Evolutionary conservation across 1,139 yeast genomes (phyloP).

Genomic region (Debaryomyces psychrophilus): DNA sequence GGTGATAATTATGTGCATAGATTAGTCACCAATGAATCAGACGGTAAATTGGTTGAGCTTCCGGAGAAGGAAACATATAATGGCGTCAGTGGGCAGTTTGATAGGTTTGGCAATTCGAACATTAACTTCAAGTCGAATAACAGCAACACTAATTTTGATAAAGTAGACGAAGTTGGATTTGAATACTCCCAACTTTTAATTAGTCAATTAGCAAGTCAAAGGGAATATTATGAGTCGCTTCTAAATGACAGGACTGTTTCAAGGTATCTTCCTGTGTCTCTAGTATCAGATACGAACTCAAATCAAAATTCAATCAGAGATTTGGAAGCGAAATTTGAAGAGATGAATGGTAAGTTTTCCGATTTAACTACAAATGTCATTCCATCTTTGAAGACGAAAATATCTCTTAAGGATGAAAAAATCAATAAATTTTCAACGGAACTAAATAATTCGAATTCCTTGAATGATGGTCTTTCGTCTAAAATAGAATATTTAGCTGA

Average conservation of each 20-base stretch:
- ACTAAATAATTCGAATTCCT: slow-evolving; percentile 36
- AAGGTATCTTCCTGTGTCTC: slow-evolving; percentile 26
- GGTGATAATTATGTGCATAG: slow-evolving; percentile 92
- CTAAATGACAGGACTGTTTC: slow-evolving; percentile 45
- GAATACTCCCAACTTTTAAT: slow-evolving; percentile 81
- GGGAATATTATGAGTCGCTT: slow-evolving; percentile 77
- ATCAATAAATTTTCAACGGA: slow-evolving; percentile 33
- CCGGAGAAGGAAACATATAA: slow-evolving; percentile 39
- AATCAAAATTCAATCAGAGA: slow-evolving; percentile 28
- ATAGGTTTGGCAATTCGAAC: neutral
- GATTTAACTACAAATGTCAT: slow-evolving; percentile 30
- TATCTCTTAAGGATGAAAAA: slow-evolving; percentile 36
- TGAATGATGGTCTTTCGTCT: slow-evolving; percentile 59
- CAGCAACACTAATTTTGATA: slow-evolving; percentile 26
- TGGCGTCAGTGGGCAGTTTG: slow-evolving; percentile 24
- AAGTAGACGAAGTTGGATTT: slow-evolving; percentile 60
- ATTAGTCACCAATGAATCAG: slow-evolving; percentile 78
- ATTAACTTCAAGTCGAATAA: slow-evolving; percentile 11
- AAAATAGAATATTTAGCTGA: slow-evolving; percentile 55
- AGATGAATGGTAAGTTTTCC: slow-evolving; percentile 27
- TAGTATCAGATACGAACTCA: slow-evolving; percentile 15
- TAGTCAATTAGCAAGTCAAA: slow-evolving; percentile 85
- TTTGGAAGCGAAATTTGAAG: slow-evolving; percentile 40
- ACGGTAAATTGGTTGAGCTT: slow-evolving; percentile 81
- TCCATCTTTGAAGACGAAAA: slow-evolving; percentile 38